These are phyloP conservation scores for Pelargonium fulgidum DNA, from an alignment of 441 rosid species.

Conservation along the genomic window DNA sequence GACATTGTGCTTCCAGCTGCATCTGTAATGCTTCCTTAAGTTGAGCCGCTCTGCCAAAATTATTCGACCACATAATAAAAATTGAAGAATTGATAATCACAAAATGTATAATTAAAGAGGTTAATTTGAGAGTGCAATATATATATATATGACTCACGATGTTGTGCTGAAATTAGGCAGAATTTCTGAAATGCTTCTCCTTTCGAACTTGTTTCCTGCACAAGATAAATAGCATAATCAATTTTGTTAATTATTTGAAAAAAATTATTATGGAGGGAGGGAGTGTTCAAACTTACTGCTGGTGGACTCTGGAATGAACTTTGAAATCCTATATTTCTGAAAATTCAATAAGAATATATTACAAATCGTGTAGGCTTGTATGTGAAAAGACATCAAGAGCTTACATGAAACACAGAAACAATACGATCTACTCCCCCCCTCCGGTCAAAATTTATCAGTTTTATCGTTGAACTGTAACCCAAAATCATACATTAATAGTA, in stretches of 20 bases:
- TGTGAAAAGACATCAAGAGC: too few species aligned
- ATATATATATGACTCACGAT: conserved; percentile 27
- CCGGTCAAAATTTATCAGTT: too few species aligned
- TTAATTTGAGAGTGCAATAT: not conserved
- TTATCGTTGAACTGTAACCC: too few species aligned
- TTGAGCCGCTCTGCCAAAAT: conserved; percentile 40
- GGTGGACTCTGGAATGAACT: conserved; percentile 43
- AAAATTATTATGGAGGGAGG: not conserved
- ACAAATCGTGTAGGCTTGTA: not conserved
- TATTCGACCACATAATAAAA: not conserved
- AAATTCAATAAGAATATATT: not conserved
- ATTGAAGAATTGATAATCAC: too few species aligned
- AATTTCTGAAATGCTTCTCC: conserved; percentile 42
- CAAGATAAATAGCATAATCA: not conserved
- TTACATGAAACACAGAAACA: too few species aligned
- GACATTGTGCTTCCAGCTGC: conserved; percentile 38
- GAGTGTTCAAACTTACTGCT: conserved; percentile 32
- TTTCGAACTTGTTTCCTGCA: conserved; percentile 41
- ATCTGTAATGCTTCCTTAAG: conserved; percentile 45
- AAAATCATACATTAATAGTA: too few species aligned
- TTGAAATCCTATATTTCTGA: conserved; percentile 63
- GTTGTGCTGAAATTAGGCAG: conserved; percentile 51
- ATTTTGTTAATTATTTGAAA: not conserved
- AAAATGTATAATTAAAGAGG: not conserved
- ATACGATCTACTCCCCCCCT: too few species aligned